A percentile compares a stretch with the other conserved stretches of the same genome.
Evolutionary conservation across 2,329 filamentous ascomycete species (phyloP).

Genomic region (Clarireedia monteithiana): DNA sequence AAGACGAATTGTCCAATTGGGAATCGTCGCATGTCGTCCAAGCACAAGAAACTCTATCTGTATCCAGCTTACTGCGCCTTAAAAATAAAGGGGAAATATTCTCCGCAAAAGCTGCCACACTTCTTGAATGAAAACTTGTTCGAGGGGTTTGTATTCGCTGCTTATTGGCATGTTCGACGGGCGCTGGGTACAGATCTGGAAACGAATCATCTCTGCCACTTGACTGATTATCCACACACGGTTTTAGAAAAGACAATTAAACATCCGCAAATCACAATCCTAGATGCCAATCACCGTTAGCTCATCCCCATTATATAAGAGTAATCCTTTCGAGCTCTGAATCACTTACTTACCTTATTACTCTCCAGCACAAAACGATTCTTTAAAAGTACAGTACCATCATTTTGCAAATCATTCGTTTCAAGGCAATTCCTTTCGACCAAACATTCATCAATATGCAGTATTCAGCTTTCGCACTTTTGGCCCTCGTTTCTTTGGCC

Average conservation of each 20-base stretch:
- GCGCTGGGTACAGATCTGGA: neutral
- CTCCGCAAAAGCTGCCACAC: neutral
- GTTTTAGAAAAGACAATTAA: neutral
- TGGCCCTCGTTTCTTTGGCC: slow-evolving; percentile 2
- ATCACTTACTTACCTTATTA: neutral
- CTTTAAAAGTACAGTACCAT: neutral
- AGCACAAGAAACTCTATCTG: too few species aligned
- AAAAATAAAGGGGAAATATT: neutral
- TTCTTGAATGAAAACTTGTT: neutral
- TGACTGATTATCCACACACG: neutral
- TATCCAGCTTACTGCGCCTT: too few species aligned
- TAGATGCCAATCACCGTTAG: neutral
- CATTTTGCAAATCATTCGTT: slow-evolving; percentile 7
- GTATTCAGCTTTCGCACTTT: slow-evolving; percentile 2
- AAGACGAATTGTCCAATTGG: too few species aligned
- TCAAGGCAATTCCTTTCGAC: slow-evolving; percentile 2
- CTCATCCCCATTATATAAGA: slow-evolving; percentile 1
- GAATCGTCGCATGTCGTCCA: too few species aligned
- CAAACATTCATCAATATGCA: slow-evolving; percentile 3
- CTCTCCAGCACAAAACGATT: neutral
- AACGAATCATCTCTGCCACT: neutral
- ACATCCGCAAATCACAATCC: neutral
- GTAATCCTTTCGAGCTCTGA: neutral
- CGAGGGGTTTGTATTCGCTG: neutral
- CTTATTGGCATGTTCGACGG: slow-evolving; percentile 1